Evolutionary conservation across 345 rosid species (phyloP).

Genomic region (Diplotaxis tenuifolia): DNA sequence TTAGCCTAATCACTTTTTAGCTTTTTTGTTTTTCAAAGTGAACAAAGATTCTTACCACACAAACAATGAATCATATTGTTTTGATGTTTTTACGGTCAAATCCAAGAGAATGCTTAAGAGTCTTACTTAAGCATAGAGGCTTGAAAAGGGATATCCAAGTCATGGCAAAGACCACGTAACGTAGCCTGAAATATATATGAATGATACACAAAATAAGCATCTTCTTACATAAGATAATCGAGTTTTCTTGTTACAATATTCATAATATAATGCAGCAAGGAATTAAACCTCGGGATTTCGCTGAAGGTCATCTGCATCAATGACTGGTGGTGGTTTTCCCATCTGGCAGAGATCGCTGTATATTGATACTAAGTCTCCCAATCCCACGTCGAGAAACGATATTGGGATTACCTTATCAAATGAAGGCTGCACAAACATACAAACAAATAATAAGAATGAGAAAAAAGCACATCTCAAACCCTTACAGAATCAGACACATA

Average conservation of each 20-base stretch:
- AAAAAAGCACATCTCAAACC: background rate
- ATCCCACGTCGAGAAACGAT: constrained; percentile 65
- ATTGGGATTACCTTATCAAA: constrained; percentile 60
- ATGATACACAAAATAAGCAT: constrained; percentile 3
- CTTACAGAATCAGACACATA: background rate
- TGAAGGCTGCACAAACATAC: constrained; percentile 53
- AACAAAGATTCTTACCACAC: background rate
- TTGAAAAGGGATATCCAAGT: constrained; percentile 69
- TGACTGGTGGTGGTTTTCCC: constrained; percentile 69
- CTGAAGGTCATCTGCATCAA: constrained; percentile 75
- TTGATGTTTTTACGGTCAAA: background rate
- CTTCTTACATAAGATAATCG: background rate
- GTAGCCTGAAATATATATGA: constrained; percentile 43
- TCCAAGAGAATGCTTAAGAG: background rate
- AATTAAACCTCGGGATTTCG: constrained; percentile 72
- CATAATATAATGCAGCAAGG: background rate
- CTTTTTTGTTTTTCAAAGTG: background rate
- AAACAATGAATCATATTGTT: background rate
- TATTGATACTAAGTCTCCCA: constrained; percentile 65
- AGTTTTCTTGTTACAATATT: background rate
- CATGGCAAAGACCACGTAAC: constrained; percentile 69
- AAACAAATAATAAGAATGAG: constrained; percentile 11
- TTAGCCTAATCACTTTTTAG: background rate
- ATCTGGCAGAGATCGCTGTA: constrained; percentile 64
- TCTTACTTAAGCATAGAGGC: constrained; percentile 67